phyloP scores from a whole-genome alignment of 2,329 filamentous ascomycete species.

The Fusarium nematophilum region DNA sequence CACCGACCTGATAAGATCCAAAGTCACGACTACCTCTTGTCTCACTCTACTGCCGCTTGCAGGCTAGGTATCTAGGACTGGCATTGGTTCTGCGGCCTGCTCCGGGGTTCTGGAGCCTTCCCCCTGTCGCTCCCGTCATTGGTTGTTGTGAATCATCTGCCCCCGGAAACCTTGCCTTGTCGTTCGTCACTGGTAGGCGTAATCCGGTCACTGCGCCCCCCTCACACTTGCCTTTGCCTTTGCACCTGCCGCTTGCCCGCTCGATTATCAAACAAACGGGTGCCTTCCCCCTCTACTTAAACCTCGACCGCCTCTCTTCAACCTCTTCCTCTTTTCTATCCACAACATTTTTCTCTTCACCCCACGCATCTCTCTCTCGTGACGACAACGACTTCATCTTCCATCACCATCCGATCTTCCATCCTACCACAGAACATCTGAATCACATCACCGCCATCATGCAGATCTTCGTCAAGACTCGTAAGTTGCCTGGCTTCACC shows the following conservation, averaged over 20 bases:
- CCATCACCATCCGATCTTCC: conserved; percentile 22
- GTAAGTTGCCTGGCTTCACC: conserved; percentile 65
- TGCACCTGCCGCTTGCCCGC: conserved; percentile 41
- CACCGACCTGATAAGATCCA: conserved; percentile 8
- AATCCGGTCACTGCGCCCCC: conserved; percentile 43
- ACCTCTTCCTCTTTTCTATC: conserved; percentile 23
- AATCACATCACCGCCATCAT: conserved; percentile 65
- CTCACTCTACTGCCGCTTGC: conserved; percentile 6
- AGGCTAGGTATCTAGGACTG: conserved; percentile 38
- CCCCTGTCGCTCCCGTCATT: conserved; percentile 38
- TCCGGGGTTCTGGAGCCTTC: conserved; percentile 55
- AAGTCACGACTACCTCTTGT: conserved; percentile 35
- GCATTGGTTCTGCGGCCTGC: conserved; percentile 36
- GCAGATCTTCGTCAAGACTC: conserved; percentile 99
- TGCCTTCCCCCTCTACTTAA: conserved; percentile 47
- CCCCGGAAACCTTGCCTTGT: conserved; percentile 36
- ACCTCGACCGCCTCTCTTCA: conserved; percentile 41
- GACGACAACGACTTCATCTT: conserved; percentile 16
- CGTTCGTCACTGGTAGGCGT: conserved; percentile 41
- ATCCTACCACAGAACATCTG: conserved; percentile 40
- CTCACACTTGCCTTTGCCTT: conserved; percentile 42
- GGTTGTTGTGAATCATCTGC: conserved; percentile 53
- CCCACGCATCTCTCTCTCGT: conserved; percentile 13
- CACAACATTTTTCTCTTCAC: conserved; percentile 26
- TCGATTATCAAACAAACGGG: conserved; percentile 39